phyloP scores from a whole-genome alignment of 306 rosid genomes.

The Lotus japonicus region DNA sequence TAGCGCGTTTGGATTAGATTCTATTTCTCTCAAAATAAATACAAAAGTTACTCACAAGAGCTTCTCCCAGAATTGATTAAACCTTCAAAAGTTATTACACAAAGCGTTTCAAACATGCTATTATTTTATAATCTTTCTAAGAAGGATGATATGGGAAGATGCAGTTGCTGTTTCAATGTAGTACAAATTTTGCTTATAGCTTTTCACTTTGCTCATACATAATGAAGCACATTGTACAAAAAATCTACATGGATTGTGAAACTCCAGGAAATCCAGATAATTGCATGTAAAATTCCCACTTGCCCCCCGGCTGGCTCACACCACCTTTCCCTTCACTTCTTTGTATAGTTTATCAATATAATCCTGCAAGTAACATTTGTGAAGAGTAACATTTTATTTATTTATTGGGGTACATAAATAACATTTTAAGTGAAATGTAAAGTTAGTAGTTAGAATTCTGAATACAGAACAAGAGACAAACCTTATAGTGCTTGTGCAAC shows the following conservation, averaged over 20 bases:
- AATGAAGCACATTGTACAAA: conserved; percentile 7
- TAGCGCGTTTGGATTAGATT: too few species aligned
- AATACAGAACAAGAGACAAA: conserved; percentile 14
- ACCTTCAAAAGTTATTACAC: too few species aligned
- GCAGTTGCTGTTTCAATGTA: background rate
- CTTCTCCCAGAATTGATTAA: too few species aligned
- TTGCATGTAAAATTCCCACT: background rate
- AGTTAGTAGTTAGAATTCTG: background rate
- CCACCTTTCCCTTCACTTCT: conserved; percentile 46
- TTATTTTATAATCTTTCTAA: background rate
- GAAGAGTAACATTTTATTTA: background rate
- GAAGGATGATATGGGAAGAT: background rate
- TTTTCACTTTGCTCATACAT: background rate
- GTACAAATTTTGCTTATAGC: background rate
- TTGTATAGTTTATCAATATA: conserved; percentile 47
- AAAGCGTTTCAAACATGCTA: background rate
- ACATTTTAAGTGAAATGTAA: background rate
- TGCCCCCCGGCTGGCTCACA: conserved; percentile 9
- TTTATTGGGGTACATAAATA: background rate
- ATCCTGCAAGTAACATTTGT: conserved; percentile 37
- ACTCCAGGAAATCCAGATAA: conserved; percentile 8
- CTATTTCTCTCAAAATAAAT: too few species aligned
- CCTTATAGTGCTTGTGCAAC: conserved; percentile 64
- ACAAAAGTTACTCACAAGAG: too few species aligned
- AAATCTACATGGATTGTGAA: background rate